Evolutionary conservation across 1,284 basidiomycete genomes (phyloP), one percentile per base, ranked within the genome.

Genomic region (Tilletia setariae): DNA sequence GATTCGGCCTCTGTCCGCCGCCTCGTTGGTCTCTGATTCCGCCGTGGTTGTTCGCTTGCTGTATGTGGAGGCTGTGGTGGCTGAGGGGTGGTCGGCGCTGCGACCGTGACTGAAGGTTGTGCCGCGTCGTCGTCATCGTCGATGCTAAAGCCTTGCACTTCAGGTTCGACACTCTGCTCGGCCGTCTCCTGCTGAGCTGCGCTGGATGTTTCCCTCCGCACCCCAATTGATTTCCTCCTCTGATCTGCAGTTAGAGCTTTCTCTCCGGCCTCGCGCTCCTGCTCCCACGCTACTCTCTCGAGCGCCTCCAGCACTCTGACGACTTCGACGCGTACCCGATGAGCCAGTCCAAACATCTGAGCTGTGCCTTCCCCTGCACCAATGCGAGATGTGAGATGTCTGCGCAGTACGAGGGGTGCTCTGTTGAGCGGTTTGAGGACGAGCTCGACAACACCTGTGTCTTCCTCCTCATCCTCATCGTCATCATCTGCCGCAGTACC

Each of bases 271-370:
- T 40, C 35, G 35, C 35, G 35, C 35, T 40, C 35, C 35, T 40
- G 35, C 35, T 40, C 35, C 35, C 35, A 40, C 19, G 23, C n/a
- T 13, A 63, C 28, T 25, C 40, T 13, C 42, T 44, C 43, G 42
- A 43, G 56, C 23, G 56, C 56, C 66, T 49, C 67, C 1, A 93
- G 85, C 3, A 87, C 86, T 1, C 86, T 86, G 1, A 90, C 79
- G 32, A 97, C 85, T 76, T 94, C 90, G 2, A 86, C 83, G 40
- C 92, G 89, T 23, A 97, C 86, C 2, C 95, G 89, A 7, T 90
- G 88, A 51, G 95, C 91, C 83, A 98, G 93, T 0, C 93, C 93
- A 0, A 94, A 93, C 1, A 98, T 84, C 89, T 93, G 93, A 1
- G 91, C 86, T 0, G 92, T 94, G 2, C 96, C 95, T 2, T 96